Evolutionary conservation across 257 asterid species (phyloP).

Genomic region (Solanum tacnaense): DNA sequence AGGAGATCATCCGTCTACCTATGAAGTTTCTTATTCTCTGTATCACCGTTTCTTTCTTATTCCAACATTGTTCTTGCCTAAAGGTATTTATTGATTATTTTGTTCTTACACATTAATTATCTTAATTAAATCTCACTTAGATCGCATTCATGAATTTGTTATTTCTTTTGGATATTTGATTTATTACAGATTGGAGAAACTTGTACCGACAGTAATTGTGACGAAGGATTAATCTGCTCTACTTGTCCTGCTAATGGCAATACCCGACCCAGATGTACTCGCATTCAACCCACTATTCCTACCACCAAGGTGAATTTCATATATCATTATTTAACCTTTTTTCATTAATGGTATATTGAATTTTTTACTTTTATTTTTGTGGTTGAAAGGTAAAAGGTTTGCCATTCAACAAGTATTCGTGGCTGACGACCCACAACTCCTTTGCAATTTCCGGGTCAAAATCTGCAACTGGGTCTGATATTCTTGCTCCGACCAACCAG

Average conservation of each 20-base stretch:
- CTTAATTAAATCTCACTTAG: neutral
- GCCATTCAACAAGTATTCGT: constrained; percentile 64
- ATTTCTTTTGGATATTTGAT: neutral
- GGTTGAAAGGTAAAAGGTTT: constrained; percentile 35
- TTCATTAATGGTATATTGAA: neutral
- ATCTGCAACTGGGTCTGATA: constrained; percentile 46
- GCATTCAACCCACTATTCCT: constrained; percentile 55
- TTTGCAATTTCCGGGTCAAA: constrained; percentile 45
- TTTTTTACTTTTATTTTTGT: neutral
- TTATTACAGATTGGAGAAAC: constrained; percentile 57
- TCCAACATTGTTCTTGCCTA: constrained; percentile 30
- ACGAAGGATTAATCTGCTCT: constrained; percentile 50
- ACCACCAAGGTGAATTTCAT: constrained; percentile 32
- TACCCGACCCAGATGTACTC: constrained; percentile 69
- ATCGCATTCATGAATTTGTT: neutral
- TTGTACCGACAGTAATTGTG: constrained; percentile 43
- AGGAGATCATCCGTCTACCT: constrained; percentile 23
- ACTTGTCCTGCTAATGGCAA: constrained; percentile 62
- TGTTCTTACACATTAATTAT: neutral
- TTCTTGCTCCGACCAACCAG: constrained; percentile 72
- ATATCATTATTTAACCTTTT: neutral
- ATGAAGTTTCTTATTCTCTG: constrained; percentile 21
- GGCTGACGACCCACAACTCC: constrained; percentile 86
- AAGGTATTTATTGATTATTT: constrained; percentile 18
- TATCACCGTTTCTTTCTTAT: constrained; percentile 22